Evolutionary conservation across 2,329 filamentous ascomycete genomes (phyloP), one percentile per base, ranked within the genome.

Genomic region (Verticillium tricorpus): DNA sequence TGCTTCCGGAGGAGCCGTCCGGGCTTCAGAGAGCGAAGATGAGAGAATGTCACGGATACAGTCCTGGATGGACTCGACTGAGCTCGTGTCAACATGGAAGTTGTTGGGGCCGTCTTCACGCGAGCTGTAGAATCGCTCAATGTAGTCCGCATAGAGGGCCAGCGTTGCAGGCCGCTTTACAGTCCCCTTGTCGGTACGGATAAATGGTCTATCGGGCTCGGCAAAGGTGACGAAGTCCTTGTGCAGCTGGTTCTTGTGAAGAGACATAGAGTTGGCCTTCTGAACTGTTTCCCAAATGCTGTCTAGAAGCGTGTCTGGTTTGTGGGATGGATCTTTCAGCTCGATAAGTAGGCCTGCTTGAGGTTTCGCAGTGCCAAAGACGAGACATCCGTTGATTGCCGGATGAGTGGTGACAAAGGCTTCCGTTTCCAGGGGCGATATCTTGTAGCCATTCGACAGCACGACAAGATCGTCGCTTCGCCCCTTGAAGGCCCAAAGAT

Each of bases 201-300:
- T 65, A 57, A 83, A 80, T 0, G 78, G 77, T 67, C 80, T 79
- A 3, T 72, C 69, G 14, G 70, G 71, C 12, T 74, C 71, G 0
- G 78, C 70, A 57, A 83, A 70, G 0, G 74, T 69, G 34, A 83
- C 73, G 60, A 75, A 78, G 32, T 74, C 72, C 63, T 74, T 76
- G 58, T 72, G 72, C 1, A 85, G 68, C 40, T 77, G 75, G 3
- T 73, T 76, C 65, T 80, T 78, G 14, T 74, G 73, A 0, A 75
- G 73, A 14, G 74, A 73, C 0, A 67, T 63, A 2, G 69, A 65
- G 55, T 84, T 84, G 0, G 79, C 80, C 28, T 70, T 65, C 59
- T 82, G 72, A 0, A 84, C 72, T 0, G 66, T 69, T 0, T 73
- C 70, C 80, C 80, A 83, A 5, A 84, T 74, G 52, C 72, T 71